A percentile compares a stretch with the other conserved stretches of the same genome.
Evolutionary conservation across 306 rosid genomes (phyloP).

Genomic region (Pyrus bretschneideri): DNA sequence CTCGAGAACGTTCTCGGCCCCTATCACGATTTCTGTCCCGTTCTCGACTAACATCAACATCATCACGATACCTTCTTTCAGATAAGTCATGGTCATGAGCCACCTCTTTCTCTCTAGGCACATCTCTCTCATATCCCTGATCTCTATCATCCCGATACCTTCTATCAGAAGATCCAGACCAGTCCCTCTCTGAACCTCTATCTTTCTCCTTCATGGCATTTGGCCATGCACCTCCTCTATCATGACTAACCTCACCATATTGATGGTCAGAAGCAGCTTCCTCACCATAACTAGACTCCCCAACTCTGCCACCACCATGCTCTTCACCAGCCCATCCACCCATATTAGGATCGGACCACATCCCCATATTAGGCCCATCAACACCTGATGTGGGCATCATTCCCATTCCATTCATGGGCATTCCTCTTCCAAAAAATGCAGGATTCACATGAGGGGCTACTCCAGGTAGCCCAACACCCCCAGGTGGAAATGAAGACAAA

Average conservation of each 20-base stretch:
- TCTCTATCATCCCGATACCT: constrained; percentile 87
- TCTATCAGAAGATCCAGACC: constrained; percentile 90
- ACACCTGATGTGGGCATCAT: constrained; percentile 84
- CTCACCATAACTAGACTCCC: constrained; percentile 93
- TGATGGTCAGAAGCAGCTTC: constrained; percentile 94
- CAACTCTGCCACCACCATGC: constrained; percentile 82
- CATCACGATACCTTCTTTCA: constrained; percentile 76
- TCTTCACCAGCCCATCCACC: constrained; percentile 93
- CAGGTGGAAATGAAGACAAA: constrained; percentile 71
- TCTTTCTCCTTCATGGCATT: constrained; percentile 81
- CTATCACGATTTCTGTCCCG: constrained; percentile 51
- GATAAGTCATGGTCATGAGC: constrained; percentile 66
- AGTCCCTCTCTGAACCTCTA: constrained; percentile 86
- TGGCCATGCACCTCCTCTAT: constrained; percentile 75
- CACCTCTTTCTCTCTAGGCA: constrained; percentile 68
- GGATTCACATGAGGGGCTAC: constrained; percentile 98
- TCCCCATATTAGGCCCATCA: constrained; percentile 95
- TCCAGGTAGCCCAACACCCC: constrained; percentile 88
- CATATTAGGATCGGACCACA: constrained; percentile 96
- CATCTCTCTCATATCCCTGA: constrained; percentile 67
- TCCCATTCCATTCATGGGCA: constrained; percentile 96
- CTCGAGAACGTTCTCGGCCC: constrained; percentile 54
- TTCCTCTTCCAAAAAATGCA: constrained; percentile 93
- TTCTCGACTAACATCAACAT: constrained; percentile 64
- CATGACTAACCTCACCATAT: constrained; percentile 85